phyloP scores from a whole-genome alignment of 306 rosid genomes.

The Quercus agrifolia region DNA sequence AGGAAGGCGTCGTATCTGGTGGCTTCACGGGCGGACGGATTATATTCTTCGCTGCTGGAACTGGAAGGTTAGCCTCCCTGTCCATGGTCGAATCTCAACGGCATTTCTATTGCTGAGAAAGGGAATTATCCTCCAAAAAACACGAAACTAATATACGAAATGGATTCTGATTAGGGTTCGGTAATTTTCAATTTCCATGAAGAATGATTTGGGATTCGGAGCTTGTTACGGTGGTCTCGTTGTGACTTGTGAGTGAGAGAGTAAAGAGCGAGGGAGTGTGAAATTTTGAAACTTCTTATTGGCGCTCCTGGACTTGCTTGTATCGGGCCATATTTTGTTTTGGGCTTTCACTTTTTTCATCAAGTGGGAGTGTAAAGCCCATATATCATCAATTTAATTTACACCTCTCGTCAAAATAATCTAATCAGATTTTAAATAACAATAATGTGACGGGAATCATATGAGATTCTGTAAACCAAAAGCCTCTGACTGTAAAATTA shows the following conservation, averaged over 20 bases:
- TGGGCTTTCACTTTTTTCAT: background rate
- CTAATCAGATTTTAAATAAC: no score
- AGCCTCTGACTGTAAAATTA: no score
- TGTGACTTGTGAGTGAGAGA: background rate
- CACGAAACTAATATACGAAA: background rate
- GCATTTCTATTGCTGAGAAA: conserved; percentile 39
- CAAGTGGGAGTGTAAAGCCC: no score
- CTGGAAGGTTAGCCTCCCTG: conserved; percentile 82
- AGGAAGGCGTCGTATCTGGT: conserved; percentile 35
- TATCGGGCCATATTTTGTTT: background rate
- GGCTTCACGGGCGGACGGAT: conserved; percentile 28
- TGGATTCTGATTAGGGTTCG: background rate
- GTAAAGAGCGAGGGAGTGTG: background rate
- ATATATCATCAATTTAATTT: no score
- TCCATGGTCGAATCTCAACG: conserved; percentile 70
- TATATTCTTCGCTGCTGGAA: conserved; percentile 18
- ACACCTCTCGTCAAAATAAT: no score
- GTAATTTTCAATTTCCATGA: background rate
- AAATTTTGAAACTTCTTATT: conserved; percentile 25
- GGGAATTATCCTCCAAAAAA: background rate
- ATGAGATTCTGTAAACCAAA: no score
- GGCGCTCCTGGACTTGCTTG: conserved; percentile 12
- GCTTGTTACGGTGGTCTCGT: background rate
- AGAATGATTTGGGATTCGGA: background rate
- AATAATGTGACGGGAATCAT: no score